Conservation (phyloP, 768 basidiomycete species). For the Mrakia hoshinonis region DNA sequence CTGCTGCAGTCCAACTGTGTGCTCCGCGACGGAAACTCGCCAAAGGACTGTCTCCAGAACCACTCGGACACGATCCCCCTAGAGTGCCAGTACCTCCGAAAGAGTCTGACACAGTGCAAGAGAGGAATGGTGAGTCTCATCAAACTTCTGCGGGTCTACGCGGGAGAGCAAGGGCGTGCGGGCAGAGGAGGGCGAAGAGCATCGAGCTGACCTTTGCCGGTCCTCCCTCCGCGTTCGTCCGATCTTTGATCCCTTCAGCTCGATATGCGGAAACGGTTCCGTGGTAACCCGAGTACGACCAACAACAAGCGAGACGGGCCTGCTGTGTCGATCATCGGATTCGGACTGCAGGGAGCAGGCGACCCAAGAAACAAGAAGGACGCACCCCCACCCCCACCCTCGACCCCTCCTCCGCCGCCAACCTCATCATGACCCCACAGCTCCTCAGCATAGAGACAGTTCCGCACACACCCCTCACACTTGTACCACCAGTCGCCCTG, state of each 20-base stretch:
- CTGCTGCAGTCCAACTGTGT: conserved; percentile 81
- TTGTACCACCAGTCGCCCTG: not conserved
- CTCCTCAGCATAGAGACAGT: too few species aligned
- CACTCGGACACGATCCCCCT: conserved; percentile 70
- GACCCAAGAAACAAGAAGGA: not conserved
- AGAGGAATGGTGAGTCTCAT: conserved; percentile 62
- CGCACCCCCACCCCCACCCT: too few species aligned
- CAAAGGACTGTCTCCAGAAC: conserved; percentile 64
- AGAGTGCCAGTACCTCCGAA: conserved; percentile 66
- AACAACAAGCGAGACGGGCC: conserved; percentile 24
- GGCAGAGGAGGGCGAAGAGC: not conserved
- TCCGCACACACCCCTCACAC: not conserved
- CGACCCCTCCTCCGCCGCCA: too few species aligned
- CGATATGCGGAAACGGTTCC: conserved; percentile 75
- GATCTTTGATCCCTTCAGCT: conserved; percentile 44
- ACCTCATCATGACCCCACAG: too few species aligned
- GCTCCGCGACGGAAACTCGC: conserved; percentile 62
- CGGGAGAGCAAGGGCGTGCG: not conserved
- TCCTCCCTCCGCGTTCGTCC: not conserved
- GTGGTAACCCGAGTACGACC: conserved; percentile 50
- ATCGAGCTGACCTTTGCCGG: not conserved
- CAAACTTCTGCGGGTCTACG: not conserved
- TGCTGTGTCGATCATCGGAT: conserved; percentile 22
- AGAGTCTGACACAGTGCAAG: conserved; percentile 83
- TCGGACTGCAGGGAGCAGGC: not conserved